Conservation (phyloP, 805 yeast genomes). For the Cephaloascus albidus region DNA sequence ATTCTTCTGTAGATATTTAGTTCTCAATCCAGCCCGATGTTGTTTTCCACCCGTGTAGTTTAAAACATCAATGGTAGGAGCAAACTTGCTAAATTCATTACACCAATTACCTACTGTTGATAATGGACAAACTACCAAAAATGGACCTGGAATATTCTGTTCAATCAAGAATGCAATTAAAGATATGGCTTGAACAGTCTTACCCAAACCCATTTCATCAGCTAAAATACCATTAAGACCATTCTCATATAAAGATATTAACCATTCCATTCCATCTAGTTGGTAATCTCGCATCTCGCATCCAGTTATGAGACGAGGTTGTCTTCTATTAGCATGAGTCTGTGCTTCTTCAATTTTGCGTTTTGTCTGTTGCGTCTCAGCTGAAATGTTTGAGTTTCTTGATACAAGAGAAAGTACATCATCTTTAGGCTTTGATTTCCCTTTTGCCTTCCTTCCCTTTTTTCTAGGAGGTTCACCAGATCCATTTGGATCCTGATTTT, state of each 20-base stretch:
- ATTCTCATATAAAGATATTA: slow-evolving; percentile 79
- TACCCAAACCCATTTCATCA: slow-evolving; percentile 97
- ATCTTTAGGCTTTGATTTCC: slow-evolving; percentile 8
- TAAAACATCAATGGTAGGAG: slow-evolving; percentile 58
- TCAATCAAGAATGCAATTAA: slow-evolving; percentile 68
- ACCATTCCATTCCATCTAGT: slow-evolving; percentile 85
- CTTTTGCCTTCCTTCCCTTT: slow-evolving; percentile 10
- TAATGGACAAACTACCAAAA: slow-evolving; percentile 69
- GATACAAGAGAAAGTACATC: no score
- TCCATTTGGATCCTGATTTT: slow-evolving; percentile 6
- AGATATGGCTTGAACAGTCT: slow-evolving; percentile 83
- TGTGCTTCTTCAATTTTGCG: slow-evolving; percentile 14
- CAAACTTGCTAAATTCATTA: slow-evolving; percentile 59
- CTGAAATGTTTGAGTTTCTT: slow-evolving; percentile 9
- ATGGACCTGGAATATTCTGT: slow-evolving; percentile 72
- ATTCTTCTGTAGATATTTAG: slow-evolving; percentile 5
- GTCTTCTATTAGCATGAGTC: slow-evolving; percentile 6
- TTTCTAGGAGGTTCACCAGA: slow-evolving; percentile 11
- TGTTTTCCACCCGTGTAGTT: slow-evolving; percentile 58
- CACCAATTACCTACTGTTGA: slow-evolving; percentile 86
- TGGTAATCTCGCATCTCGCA: slow-evolving; percentile 76
- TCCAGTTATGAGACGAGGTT: slow-evolving; percentile 25
- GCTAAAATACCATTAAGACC: slow-evolving; percentile 94
- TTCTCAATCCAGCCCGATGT: slow-evolving; percentile 38
- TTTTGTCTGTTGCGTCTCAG: slow-evolving; percentile 1